Conservation (phyloP, 2,329 filamentous ascomycete species). For the Ilyonectria sp. region DNA sequence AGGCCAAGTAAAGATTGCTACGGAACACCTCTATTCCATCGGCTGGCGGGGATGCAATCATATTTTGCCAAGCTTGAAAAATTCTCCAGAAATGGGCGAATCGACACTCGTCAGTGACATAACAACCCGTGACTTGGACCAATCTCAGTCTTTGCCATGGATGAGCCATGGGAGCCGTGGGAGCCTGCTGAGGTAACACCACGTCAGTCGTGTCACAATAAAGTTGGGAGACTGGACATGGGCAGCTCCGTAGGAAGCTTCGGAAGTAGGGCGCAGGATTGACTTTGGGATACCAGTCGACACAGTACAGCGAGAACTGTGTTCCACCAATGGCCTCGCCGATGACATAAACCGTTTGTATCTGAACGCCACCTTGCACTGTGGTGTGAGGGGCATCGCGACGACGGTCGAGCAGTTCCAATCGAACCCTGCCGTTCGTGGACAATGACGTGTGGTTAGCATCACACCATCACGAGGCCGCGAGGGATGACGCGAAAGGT, state of each 20-base stretch:
- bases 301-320: conserved; percentile 2
- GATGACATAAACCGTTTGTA: neutral
- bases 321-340: neutral
- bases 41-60: no score
- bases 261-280: conserved; percentile 1
- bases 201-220: neutral
- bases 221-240: neutral
- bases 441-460: conserved; percentile 45
- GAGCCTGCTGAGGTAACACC: neutral
- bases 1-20: no score
- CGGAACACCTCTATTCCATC: no score
- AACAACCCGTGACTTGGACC: conserved; percentile 1
- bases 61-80: no score
- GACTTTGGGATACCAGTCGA: neutral
- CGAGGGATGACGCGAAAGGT: conserved; percentile 40
- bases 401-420: conserved; percentile 38
- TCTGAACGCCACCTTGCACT: conserved; percentile 39
- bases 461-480: conserved; percentile 39
- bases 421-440: conserved; percentile 33
- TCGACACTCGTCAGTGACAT: conserved; percentile 11
- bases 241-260: neutral
- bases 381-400: conserved; percentile 41
- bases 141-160: neutral
- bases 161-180: neutral
- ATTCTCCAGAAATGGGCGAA: neutral